Base-by-base conservation (phyloP, 2,329 filamentous ascomycete genomes). In the Sporothrix variecibatus region DNA sequence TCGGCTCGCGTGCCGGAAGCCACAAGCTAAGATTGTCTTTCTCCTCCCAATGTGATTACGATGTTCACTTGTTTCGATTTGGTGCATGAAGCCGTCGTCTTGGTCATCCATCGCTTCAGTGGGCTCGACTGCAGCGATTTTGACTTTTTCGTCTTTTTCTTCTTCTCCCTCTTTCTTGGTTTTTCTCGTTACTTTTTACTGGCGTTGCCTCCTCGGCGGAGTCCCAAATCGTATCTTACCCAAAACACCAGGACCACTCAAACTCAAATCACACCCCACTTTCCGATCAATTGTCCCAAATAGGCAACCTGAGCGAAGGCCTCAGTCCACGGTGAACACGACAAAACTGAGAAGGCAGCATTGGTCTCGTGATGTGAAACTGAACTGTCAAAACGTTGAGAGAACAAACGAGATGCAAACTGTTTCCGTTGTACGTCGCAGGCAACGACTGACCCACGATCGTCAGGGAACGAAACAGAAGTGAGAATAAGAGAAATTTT, bases 251-350 rank as follows among this genome's bases (percentile, higher is more conserved):
- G 26, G 26, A 23, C 20, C 51, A 11, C 51, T 53, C 20, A 53
- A 51, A 12, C 23, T 53, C 20, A 8, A n/a, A 23, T n/a, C 9
- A 38, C 15, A 34, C 28, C 17, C 17, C 58, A 23, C n/a, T 23
- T 38, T 20, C 56, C 26, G 3, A 26, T 9, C 12, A 11, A 11
- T 20, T 34, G 12, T 68, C 65, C 65, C 65, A 34, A 51, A 51
- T 43, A 31, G 43, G 65, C 43, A 68, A 68, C 26, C 65, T n/a
- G 26, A 11, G 65, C 65, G 65, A 68, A n/a, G 17, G 26, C 56
- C 23, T 17, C 12, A 34, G 23, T 60, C 26, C 11, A n/a, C 15
- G 9, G 5, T 26, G 11, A 20, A 53, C 49, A 5, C 8, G 58
- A 64, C 40, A 34, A 15, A n/a, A n/a, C n/a, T n/a, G n/a, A n/a